Base-by-base conservation (phyloP, 306 rosid genomes). In the Pyrus bretschneideri region DNA sequence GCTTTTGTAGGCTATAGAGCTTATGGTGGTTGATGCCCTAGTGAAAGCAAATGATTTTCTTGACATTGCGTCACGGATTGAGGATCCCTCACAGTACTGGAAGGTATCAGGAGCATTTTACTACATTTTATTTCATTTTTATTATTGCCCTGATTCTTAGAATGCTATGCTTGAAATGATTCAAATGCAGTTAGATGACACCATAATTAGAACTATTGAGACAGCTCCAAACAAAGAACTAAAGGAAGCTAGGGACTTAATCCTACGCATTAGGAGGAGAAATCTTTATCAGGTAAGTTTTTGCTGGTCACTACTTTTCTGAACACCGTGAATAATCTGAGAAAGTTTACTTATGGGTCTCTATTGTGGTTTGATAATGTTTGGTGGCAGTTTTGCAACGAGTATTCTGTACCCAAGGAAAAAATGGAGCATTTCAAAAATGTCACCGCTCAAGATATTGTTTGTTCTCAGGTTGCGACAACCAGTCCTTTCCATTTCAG, bases 331-430 rank as follows among this genome's bases (percentile, higher is more conserved):
- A 78, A 22, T 31, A 58, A 30, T 23, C 67, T 21, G 13, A 31
- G 12, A 51, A 49, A 21, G 30, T 42, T 33, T 27, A 57, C 60
- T 42, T 33, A 62, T 23, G 17, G 55, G 18, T 23, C 22, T 58
- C 42, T 15, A 9, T 44, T 55, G 74, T 30, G 22, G 22, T 31
- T 45, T 67, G 46, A 67, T 40, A 21, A 44, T 19, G 11, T n/a
- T 35, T 49, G 72, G 45, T 82, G 83, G 80, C 89, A 95, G 98
- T 95, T 92, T 65, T 92, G 97, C 80, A 95, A 92, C 35, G 96
- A 92, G 78, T 95, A 95, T 89, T 86, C 97, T n/a, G 96, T 95
- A 67, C 98, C 97, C 21, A 95, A 86, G 87, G 89, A 90, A 77
- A 86, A 84, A 84, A 71, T 92, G 73, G 93, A 90, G 49, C 76